Evolutionary conservation across 2,329 filamentous ascomycete genomes (phyloP).

Genomic region (Gyromitra esculenta): DNA sequence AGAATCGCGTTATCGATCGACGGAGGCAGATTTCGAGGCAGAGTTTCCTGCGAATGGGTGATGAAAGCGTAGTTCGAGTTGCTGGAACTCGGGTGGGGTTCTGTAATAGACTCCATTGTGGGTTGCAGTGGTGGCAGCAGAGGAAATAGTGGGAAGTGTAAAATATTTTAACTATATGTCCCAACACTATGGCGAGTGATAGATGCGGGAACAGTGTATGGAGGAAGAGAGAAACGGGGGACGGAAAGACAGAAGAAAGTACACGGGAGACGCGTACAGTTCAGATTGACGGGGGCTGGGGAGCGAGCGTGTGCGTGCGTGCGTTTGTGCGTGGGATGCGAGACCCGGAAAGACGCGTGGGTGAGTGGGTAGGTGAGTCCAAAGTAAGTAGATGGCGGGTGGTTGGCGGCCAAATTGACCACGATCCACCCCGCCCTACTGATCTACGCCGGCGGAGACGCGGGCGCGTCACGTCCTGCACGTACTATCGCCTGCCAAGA

Average conservation of each 20-base stretch:
- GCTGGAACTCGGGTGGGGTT: conserved; percentile 50
- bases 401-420: conserved; percentile 39
- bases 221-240: conserved; percentile 2
- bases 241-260: conserved; percentile 9
- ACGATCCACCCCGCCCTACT: conserved; percentile 33
- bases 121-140: not conserved
- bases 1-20: conserved; percentile 57
- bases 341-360: conserved; percentile 20
- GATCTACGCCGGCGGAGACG: conserved; percentile 45
- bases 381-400: conserved; percentile 24
- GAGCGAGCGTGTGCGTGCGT: not conserved
- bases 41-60: conserved; percentile 57
- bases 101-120: conserved; percentile 45
- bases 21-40: conserved; percentile 55
- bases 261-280: conserved; percentile 45
- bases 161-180: conserved; percentile 4
- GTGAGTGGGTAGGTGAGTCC: conserved; percentile 2
- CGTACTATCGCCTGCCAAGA: conserved; percentile 38
- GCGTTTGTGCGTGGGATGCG: conserved; percentile 4
- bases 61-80: conserved; percentile 56
- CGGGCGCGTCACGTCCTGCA: conserved; percentile 38
- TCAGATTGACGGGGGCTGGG: conserved; percentile 34
- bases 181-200: conserved; percentile 24
- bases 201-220: not conserved
- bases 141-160: conserved; percentile 9